phyloP scores from a whole-genome alignment of 495 filamentous ascomycete species.

The Terfezia claveryi region DNA sequence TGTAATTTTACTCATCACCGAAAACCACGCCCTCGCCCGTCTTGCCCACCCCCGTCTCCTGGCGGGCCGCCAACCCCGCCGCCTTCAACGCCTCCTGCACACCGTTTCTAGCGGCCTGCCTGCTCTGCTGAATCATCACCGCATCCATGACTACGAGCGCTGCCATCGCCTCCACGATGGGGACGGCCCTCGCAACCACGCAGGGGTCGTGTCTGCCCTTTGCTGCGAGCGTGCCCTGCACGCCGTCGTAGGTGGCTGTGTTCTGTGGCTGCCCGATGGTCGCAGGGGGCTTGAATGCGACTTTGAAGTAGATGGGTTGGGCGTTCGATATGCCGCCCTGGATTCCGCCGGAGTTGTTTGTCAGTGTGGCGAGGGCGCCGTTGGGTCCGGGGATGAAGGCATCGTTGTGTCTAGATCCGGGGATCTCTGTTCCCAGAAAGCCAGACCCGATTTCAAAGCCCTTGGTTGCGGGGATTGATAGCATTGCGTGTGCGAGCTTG shows the following conservation, averaged over 20 bases:
- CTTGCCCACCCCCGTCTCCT: conserved; percentile 1
- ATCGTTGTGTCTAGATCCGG: conserved; percentile 86
- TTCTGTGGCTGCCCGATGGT: conserved; percentile 84
- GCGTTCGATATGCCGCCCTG: conserved; percentile 96
- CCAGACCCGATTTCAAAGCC: conserved; percentile 93
- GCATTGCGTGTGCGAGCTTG: conserved; percentile 83
- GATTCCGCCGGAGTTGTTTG: conserved; percentile 91
- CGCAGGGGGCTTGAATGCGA: conserved; percentile 88
- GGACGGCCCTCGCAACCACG: conserved; percentile 80
- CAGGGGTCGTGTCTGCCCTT: conserved; percentile 95
- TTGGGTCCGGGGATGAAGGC: conserved; percentile 43
- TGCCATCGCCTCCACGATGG: conserved; percentile 94
- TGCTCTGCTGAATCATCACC: conserved; percentile 63
- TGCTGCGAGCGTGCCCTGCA: conserved; percentile 60
- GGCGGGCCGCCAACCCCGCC: conserved; percentile 6
- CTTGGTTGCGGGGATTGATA: conserved; percentile 91
- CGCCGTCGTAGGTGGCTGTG: conserved; percentile 58
- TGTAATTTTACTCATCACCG: conserved; percentile 11
- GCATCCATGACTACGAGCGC: conserved; percentile 79
- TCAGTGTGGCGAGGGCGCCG: conserved; percentile 54
- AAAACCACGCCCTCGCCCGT: conserved; percentile 9
- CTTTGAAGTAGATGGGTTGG: conserved; percentile 79
- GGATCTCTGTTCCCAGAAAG: conserved; percentile 69
- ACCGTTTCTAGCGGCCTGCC: conserved; percentile 32
- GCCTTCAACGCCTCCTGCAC: conserved; percentile 23